Percentiles rank a stretch among this genome's conserved stretches.
Evolutionary conservation across 345 rosid genomes (phyloP).

Genomic region (Luvunga scandens): DNA sequence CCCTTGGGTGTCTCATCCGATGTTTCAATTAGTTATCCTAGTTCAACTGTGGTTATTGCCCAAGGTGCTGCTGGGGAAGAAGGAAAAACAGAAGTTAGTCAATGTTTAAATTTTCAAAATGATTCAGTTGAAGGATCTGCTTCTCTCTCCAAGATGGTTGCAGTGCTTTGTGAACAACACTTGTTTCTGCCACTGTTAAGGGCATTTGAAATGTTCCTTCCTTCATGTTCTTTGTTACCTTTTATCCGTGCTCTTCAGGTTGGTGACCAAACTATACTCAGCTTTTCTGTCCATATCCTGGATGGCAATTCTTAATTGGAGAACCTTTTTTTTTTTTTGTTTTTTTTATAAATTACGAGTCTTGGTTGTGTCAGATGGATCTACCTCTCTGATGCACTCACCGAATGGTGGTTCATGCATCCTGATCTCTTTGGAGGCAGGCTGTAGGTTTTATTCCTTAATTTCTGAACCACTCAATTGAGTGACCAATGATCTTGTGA

Average conservation of each 20-base stretch:
- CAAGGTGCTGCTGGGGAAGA: conserved; percentile 45
- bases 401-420: background rate
- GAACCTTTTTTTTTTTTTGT: conserved; percentile 3
- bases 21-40: conserved; percentile 29
- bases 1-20: conserved; percentile 34
- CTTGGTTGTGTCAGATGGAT: conserved; percentile 1
- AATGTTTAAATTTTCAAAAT: conserved; percentile 37
- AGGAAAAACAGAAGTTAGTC: conserved; percentile 38
- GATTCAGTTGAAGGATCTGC: conserved; percentile 62
- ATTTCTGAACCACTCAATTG: background rate
- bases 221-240: conserved; percentile 86
- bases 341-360: background rate
- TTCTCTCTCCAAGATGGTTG: conserved; percentile 88
- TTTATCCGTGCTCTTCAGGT: conserved; percentile 99
- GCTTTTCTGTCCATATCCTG: conserved; percentile 13
- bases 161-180: conserved; percentile 88
- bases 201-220: conserved; percentile 98
- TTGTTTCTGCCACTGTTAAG: conserved; percentile 89
- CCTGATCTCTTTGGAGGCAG: conserved; percentile 8
- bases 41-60: conserved; percentile 27
- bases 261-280: conserved; percentile 27
- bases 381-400: conserved; percentile 5
- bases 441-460: conserved; percentile 7
- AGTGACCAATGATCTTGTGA: conserved; percentile 3
- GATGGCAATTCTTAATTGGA: conserved; percentile 3